Evolutionary conservation across 139 green algal genomes (phyloP), one percentile per base, ranked within the genome.

Genomic region (Haematococcus lacustris): DNA sequence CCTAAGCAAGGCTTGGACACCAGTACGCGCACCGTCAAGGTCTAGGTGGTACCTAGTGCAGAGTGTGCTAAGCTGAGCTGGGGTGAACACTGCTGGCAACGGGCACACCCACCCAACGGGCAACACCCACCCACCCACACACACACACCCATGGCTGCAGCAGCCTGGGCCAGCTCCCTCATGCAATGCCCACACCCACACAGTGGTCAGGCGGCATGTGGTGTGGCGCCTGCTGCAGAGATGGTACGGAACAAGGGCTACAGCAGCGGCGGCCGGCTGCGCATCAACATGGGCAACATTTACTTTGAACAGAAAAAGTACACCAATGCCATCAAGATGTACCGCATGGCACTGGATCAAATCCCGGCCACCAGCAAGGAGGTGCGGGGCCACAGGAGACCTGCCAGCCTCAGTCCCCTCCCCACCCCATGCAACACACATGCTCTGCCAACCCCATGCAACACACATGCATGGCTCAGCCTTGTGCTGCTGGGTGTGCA

Each of bases 221-320:
- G 17, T 28, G 9, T 53, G 9, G 43, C 17, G 43, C 9, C 43
- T 53, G 9, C 43, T 17, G 37, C 74, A 78, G 81, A 76, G 38
- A 73, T 96, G 38, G 73, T 92, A 0, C 86, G 86, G 60, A 90
- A 88, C 78, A 90, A 91, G 76, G 37, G 71, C 37, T 82, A 84
- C 51, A 80, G 78, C 0, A 78, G 87, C 47, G 57, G 26, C 37
- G 51, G 82, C 39, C 80, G 86, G 51, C 80, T 97, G 68, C 85
- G 91, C 9, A 78, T 97, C 33, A 97, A 97, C 78, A 93, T 97
- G 83, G 91, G 91, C 53, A 93, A 93, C 79, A 85, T 94, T 3
- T 86, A 97, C 71, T 93, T 88, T 75, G 78, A 92, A 71, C 78
- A 83, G 65, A 77, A 80, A 40, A 83, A 83, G 78, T 83, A 76